Conservation (phyloP, 2,329 filamentous ascomycete genomes). For the Coniochaeta sp. region DNA sequence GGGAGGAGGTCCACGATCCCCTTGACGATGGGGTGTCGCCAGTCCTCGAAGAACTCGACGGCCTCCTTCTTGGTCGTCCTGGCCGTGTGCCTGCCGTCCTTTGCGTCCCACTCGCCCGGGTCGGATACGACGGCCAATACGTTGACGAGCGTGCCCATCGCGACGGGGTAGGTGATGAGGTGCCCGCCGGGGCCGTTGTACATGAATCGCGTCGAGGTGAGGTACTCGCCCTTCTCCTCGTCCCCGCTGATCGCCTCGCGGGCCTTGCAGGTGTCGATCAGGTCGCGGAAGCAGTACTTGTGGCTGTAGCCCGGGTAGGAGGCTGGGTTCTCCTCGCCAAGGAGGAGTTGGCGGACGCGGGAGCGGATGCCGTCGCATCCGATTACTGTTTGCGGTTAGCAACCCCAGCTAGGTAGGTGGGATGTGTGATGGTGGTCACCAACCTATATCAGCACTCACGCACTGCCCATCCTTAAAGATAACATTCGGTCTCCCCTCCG, state of each 20-base stretch:
- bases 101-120: slow-evolving; percentile 15
- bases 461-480: slow-evolving; percentile 10
- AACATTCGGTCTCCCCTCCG: slow-evolving; percentile 12
- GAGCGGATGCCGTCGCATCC: slow-evolving; percentile 61
- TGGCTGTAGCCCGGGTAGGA: slow-evolving; percentile 39
- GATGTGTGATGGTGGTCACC: neutral
- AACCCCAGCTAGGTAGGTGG: neutral
- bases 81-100: slow-evolving; percentile 21
- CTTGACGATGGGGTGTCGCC: slow-evolving; percentile 27
- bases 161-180: slow-evolving; percentile 55
- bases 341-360: slow-evolving; percentile 40
- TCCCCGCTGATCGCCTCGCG: slow-evolving; percentile 28
- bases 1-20: slow-evolving; percentile 35
- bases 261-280: slow-evolving; percentile 53
- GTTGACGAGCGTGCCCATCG: slow-evolving; percentile 48
- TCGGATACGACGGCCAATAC: slow-evolving; percentile 40
- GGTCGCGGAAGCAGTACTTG: slow-evolving; percentile 55
- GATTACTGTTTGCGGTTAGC: slow-evolving; percentile 31
- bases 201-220: slow-evolving; percentile 43
- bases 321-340: slow-evolving; percentile 20
- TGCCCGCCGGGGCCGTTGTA: slow-evolving; percentile 52
- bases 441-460: slow-evolving; percentile 23
- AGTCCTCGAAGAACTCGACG: slow-evolving; percentile 29
- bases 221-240: slow-evolving; percentile 29
- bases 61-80: slow-evolving; percentile 32